Conservation (phyloP, 2,329 filamentous ascomycete species). For the Colletotrichum nymphaeae region DNA sequence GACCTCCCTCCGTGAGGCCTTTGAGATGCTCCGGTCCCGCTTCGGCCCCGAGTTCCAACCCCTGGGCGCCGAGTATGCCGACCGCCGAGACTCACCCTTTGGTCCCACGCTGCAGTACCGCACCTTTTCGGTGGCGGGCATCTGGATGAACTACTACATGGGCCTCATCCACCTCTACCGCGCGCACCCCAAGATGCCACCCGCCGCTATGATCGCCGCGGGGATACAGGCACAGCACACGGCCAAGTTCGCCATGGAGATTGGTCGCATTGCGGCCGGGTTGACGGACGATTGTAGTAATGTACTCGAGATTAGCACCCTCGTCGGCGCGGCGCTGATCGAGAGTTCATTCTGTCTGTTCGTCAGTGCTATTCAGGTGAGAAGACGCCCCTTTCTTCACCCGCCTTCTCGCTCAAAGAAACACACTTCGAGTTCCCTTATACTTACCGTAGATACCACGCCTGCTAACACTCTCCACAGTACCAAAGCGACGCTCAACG, state of each 20-base stretch:
- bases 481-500: slow-evolving; percentile 79
- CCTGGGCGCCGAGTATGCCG: slow-evolving; percentile 74
- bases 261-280: slow-evolving; percentile 85
- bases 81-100: slow-evolving; percentile 77
- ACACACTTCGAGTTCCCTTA: too few relatives aligned
- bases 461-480: slow-evolving; percentile 53
- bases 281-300: slow-evolving; percentile 66
- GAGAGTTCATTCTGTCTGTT: slow-evolving; percentile 87
- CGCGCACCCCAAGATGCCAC: slow-evolving; percentile 89
- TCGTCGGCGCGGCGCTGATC: slow-evolving; percentile 83
- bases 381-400: slow-evolving; percentile 25
- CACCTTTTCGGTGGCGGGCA: slow-evolving; percentile 85
- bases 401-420: neutral
- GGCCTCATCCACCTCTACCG: slow-evolving; percentile 85
- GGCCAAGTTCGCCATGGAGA: slow-evolving; percentile 74
- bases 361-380: slow-evolving; percentile 82
- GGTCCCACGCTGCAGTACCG: slow-evolving; percentile 84
- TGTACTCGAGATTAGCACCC: slow-evolving; percentile 74
- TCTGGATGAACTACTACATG: slow-evolving; percentile 92
- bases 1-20: slow-evolving; percentile 78
- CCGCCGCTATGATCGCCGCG: slow-evolving; percentile 88
- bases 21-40: slow-evolving; percentile 72
- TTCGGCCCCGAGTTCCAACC: slow-evolving; percentile 83
- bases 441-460: neutral
- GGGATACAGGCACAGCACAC: slow-evolving; percentile 81